Evolutionary conservation across 768 basidiomycete species (phyloP), one percentile per base, ranked within the genome.

Genomic region (Pleurotus eryngii): DNA sequence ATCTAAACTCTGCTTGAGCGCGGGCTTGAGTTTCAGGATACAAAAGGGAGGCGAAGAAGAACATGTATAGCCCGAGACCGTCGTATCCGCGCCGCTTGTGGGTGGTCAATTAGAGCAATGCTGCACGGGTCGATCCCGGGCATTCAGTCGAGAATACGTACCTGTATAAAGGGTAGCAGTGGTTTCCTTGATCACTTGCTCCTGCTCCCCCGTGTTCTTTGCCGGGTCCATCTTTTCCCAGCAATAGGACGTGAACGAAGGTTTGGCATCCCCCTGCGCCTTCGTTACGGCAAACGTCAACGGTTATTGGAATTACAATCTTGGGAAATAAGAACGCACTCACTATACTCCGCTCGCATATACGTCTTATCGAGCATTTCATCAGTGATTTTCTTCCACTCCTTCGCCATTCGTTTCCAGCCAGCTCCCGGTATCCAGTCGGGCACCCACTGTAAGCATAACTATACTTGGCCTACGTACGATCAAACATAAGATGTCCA

Each of bases 401-500:
- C 55, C 1, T 54, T 64, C 0, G 82, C 84, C 54, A 81, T 78
- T 26, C 72, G 71, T 63, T 81, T 74, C 75, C 86, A 88, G 0
- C 75, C 75, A 0, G 82, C 79, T 14, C 85, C 86, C 3, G 86
- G 86, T 30, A 82, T 63, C 81, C 81, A 88, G 43, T 65, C 62
- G 0, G 87, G 86, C 1, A 87, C 63, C 59, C 80, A 67, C 61
- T 72, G 72, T n/a, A 77, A 70, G 58, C 66, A 75, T 68, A 14
- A 64, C 46, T 30, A 69, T 62, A 43, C 62, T 60, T 4, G 70
- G 68, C 24, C 72, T 73, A n/a, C 9, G n/a, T 1, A 22, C 5
- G 5, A 14, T n/a, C 12, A 22, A 43, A 9, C 14, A 22, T 12
- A 6, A 47, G 7, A 8, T 8, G 27, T 27, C 27, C 27, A 30